These are phyloP conservation scores for Cryptosporidium canis DNA, from an alignment of 169 alveolate species.

Conservation along the genomic window DNA sequence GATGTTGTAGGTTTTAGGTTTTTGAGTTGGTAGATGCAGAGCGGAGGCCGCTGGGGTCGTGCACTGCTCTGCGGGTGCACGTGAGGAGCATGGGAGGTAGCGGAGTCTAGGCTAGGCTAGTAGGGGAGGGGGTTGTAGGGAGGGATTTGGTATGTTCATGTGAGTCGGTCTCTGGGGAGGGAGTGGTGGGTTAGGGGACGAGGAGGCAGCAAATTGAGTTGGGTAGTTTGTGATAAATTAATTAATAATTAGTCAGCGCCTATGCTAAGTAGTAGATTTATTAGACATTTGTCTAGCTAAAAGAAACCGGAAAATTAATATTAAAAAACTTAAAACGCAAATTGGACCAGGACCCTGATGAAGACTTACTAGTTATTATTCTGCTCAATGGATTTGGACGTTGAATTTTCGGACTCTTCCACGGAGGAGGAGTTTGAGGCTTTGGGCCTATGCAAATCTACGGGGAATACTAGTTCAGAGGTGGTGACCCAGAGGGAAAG, in stretches of 20 bases:
- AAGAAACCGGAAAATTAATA: constrained; percentile 7
- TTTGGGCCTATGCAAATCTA: not conserved
- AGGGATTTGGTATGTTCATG: not conserved
- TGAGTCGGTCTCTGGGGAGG: not conserved
- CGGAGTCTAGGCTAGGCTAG: not conserved
- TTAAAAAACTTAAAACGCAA: not conserved
- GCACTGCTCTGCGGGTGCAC: not conserved
- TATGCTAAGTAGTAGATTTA: constrained; percentile 20
- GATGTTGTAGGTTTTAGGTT: too few relatives aligned
- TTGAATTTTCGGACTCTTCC: constrained; percentile 72
- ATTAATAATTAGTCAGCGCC: constrained; percentile 60
- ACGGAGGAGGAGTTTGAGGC: constrained; percentile 31
- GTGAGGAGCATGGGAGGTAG: not conserved
- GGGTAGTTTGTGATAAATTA: not conserved
- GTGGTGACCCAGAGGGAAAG: not conserved
- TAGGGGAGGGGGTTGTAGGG: not conserved
- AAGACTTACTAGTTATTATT: not conserved
- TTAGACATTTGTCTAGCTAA: constrained; percentile 33
- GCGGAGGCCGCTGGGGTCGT: too few relatives aligned
- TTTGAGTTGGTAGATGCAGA: too few relatives aligned
- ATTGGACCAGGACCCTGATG: not conserved
- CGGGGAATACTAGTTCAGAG: not conserved
- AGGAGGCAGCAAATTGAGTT: not conserved
- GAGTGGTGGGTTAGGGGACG: not conserved
- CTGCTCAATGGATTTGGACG: constrained; percentile 53